A percentile compares a stretch with the other conserved stretches of the same genome.
These are phyloP conservation scores for Suillus discolor DNA, from an alignment of 768 basidiomycete genomes.

Conservation along the genomic window DNA sequence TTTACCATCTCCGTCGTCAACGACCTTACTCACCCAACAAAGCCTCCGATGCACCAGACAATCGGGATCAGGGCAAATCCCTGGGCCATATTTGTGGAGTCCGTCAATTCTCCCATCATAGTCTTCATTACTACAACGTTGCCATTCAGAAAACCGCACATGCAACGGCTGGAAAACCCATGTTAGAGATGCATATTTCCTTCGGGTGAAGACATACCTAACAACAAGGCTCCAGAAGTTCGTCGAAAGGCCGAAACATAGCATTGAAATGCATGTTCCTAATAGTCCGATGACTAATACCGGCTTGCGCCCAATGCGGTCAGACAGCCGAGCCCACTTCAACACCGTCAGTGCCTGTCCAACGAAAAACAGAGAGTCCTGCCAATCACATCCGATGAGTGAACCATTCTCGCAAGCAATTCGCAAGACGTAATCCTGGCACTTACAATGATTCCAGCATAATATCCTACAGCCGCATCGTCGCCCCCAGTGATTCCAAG, in stretches of 20 bases:
- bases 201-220: conserved; percentile 40
- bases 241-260: conserved; percentile 63
- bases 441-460: conserved; percentile 64
- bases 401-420: background rate
- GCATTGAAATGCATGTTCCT: conserved; percentile 52
- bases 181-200: background rate
- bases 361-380: conserved; percentile 67
- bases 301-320: conserved; percentile 63
- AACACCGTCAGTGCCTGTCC: conserved; percentile 59
- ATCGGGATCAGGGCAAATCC: conserved; percentile 35
- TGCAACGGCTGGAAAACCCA: conserved; percentile 29
- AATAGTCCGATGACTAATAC: conserved; percentile 56
- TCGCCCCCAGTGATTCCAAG: conserved; percentile 66
- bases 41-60: conserved; percentile 32
- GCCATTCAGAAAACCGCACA: conserved; percentile 40
- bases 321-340: conserved; percentile 66
- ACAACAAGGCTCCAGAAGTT: conserved; percentile 57
- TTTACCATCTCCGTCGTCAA: background rate
- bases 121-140: conserved; percentile 66
- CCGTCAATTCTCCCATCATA: conserved; percentile 65
- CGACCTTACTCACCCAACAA: conserved; percentile 33
- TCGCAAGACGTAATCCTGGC: background rate
- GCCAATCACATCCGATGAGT: background rate
- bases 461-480: conserved; percentile 66
- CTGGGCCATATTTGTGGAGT: conserved; percentile 35